Percentiles rank a stretch among this genome's conserved stretches.
Conservation (phyloP, 441 rosid species). For the Manihot esculenta region DNA sequence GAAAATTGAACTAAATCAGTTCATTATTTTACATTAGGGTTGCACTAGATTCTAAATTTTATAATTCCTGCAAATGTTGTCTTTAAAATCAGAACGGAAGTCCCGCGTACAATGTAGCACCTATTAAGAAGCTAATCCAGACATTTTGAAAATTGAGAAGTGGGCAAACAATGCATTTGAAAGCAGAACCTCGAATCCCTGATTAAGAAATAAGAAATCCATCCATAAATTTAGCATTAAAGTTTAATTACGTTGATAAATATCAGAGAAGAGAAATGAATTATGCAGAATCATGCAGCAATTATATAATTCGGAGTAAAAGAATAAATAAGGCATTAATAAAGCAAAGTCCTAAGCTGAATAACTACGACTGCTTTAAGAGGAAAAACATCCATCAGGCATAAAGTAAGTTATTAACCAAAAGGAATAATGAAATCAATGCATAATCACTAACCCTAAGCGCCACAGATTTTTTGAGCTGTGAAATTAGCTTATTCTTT, state of each 20-base stretch:
- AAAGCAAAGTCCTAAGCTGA: background rate
- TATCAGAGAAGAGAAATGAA: background rate
- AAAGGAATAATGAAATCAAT: too few species aligned
- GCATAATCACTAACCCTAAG: conserved; percentile 57
- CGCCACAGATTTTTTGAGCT: conserved; percentile 66
- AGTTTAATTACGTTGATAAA: background rate
- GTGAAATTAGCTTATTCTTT: conserved; percentile 57
- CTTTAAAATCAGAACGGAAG: too few species aligned
- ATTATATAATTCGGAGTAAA: background rate
- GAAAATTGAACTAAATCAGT: too few species aligned
- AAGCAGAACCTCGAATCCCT: too few species aligned
- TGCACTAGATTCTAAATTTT: background rate
- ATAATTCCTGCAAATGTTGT: background rate
- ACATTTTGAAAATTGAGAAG: too few species aligned
- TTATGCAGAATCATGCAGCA: background rate
- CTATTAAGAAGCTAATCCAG: too few species aligned
- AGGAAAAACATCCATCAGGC: background rate
- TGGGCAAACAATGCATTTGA: too few species aligned
- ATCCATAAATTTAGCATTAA: background rate
- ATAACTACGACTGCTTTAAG: too few species aligned
- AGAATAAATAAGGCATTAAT: background rate
- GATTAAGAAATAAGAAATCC: too few species aligned
- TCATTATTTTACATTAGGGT: too few species aligned
- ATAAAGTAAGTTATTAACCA: background rate
- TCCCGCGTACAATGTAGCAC: too few species aligned